phyloP scores from a whole-genome alignment of 1,139 yeast species.

The Pichia cactophila region DNA sequence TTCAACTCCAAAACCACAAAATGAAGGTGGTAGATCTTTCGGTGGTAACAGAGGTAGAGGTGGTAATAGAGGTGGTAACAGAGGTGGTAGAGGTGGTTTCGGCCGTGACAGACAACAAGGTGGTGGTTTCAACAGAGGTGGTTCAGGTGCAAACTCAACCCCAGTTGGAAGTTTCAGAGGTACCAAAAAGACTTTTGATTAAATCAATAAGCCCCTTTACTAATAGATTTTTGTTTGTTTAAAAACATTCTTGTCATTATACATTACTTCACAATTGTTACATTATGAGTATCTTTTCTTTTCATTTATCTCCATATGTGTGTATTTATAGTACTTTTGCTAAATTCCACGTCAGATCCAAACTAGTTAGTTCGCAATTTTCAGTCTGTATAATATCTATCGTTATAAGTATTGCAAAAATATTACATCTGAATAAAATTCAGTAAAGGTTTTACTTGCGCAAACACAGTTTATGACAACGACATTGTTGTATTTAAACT shows the following conservation, averaged over 20 bases:
- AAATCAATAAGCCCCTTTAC: slow-evolving; percentile 17
- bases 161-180: slow-evolving; percentile 58
- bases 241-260: not conserved
- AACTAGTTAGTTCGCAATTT: slow-evolving; percentile 7
- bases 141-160: slow-evolving; percentile 52
- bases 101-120: slow-evolving; percentile 29
- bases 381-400: not conserved
- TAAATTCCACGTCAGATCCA: slow-evolving; percentile 6
- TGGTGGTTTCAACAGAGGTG: slow-evolving; percentile 26
- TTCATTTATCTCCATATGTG: slow-evolving; percentile 9
- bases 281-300: slow-evolving; percentile 11
- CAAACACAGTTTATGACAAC: no score
- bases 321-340: slow-evolving; percentile 9
- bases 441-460: no score
- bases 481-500: no score
- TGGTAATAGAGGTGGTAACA: slow-evolving; percentile 34
- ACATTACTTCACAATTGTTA: not conserved
- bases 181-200: slow-evolving; percentile 73
- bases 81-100: slow-evolving; percentile 34
- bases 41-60: slow-evolving; percentile 33
- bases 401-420: not conserved
- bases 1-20: slow-evolving; percentile 69
- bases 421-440: no score
- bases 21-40: slow-evolving; percentile 24
- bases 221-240: not conserved